Evolutionary conservation across 2,329 filamentous ascomycete species (phyloP).

Genomic region (Dryadomyces quercus-mongolicae): DNA sequence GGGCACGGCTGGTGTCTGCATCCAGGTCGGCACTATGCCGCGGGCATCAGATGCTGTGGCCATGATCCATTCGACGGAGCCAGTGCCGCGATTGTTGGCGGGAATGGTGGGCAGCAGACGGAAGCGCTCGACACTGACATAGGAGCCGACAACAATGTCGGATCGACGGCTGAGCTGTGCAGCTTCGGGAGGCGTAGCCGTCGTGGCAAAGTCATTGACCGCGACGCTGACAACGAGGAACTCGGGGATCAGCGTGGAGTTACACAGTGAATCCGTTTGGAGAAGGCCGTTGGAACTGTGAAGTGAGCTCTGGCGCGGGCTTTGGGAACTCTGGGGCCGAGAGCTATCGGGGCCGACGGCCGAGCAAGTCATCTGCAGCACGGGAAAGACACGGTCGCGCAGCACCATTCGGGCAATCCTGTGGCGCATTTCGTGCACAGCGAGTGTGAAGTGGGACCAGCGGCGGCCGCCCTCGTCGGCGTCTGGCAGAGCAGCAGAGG

Average conservation of each 20-base stretch:
- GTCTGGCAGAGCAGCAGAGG: slow-evolving; percentile 24
- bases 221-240: slow-evolving; percentile 48
- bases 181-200: neutral
- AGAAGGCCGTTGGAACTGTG: too few species aligned
- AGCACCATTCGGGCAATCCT: slow-evolving; percentile 44
- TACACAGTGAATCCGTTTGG: neutral
- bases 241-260: slow-evolving; percentile 21
- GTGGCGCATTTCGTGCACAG: slow-evolving; percentile 55
- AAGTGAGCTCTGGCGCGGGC: too few species aligned
- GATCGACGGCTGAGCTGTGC: slow-evolving; percentile 9
- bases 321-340: too few species aligned
- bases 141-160: slow-evolving; percentile 43
- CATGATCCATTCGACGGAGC: slow-evolving; percentile 62
- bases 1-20: slow-evolving; percentile 53
- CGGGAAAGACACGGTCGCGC: slow-evolving; percentile 52
- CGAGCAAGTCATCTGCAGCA: slow-evolving; percentile 47
- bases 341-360: slow-evolving; percentile 16
- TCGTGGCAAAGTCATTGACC: slow-evolving; percentile 26
- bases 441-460: slow-evolving; percentile 33
- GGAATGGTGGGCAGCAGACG: slow-evolving; percentile 23
- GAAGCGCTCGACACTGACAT: slow-evolving; percentile 54
- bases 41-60: slow-evolving; percentile 60
- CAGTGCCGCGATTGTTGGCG: slow-evolving; percentile 11
- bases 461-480: slow-evolving; percentile 15
- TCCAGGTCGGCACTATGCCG: slow-evolving; percentile 51